Evolutionary conservation across 805 yeast species (phyloP), one percentile per base, ranked within the genome.

Genomic region (Sugiyamaella qingdaonensis): DNA sequence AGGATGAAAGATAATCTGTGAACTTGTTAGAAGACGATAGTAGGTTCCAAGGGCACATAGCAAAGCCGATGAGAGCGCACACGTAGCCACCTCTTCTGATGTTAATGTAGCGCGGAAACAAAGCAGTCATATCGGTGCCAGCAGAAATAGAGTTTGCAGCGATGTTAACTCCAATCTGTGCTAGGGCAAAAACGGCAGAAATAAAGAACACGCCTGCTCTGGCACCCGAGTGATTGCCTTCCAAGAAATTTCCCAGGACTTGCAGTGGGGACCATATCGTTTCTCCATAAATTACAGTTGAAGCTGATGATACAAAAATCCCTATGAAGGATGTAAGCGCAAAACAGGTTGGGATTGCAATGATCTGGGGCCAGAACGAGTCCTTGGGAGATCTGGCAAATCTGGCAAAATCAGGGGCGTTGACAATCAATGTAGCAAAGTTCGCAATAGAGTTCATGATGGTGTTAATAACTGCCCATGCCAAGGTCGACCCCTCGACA

Each of bases 321-420:
- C 97, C 96, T 65, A 90, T 84, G 59, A 90, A 75, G 3, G 95
- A 84, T 33, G 95, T 89, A 54, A 88, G 63, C 2, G 90, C 85
- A 70, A 88, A 89, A 61, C 88, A 79, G 18, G 86, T 55, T 34
- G 96, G 96, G 56, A 90, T 81, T 1, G 92, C 75, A 37, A 85
- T 63, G 5, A 64, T 61, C 67, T 84, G 89, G 1, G 88, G 77
- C 68, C 76, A 73, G n/a, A 73, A 62, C 2, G 84, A 76, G 18
- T 80, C 72, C 42, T 61, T 67, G 49, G 78, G 74, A 19, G 80
- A 82, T 58, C 75, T 78, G 9, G 95, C 86, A 71, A 88, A 85
- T 68, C 97, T 80, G 24, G 95, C 78, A 69, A 89, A 89, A 73
- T 89, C 97, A 1, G 96, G 95, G 13, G 94, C 87, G 70, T 89